These are phyloP conservation scores for Gossypium schwendimanii DNA, from an alignment of 441 rosid genomes.

Conservation along the genomic window DNA sequence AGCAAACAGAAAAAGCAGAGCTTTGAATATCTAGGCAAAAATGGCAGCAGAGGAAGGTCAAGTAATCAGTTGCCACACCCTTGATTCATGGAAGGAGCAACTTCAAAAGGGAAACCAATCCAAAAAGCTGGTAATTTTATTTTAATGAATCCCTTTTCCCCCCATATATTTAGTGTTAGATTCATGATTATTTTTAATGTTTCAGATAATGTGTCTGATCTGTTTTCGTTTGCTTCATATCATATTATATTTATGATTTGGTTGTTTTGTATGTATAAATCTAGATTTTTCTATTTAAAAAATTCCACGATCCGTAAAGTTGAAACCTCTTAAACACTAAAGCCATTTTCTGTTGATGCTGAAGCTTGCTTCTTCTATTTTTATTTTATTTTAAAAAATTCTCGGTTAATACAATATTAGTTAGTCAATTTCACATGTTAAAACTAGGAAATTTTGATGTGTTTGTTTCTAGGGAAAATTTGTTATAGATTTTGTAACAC, in stretches of 20 bases:
- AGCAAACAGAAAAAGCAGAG: background rate
- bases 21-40: conserved; percentile 3
- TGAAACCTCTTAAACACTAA: too few relatives aligned
- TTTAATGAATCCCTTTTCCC: background rate
- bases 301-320: background rate
- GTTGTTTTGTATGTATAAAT: background rate
- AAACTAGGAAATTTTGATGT: background rate
- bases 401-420: background rate
- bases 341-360: background rate
- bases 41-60: conserved; percentile 81
- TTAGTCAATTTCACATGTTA: too few relatives aligned
- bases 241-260: background rate
- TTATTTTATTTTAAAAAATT: background rate
- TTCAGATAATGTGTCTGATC: conserved; percentile 7
- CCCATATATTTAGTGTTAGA: background rate
- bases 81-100: conserved; percentile 60
- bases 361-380: background rate
- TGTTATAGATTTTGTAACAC: background rate
- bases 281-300: background rate
- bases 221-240: background rate
- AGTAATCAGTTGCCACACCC: conserved; percentile 62
- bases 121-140: conserved; percentile 49
- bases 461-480: background rate
- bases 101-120: conserved; percentile 52
- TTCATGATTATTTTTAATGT: background rate